phyloP scores from a whole-genome alignment of 257 asterid species.

The Primulina huaijiensis region DNA sequence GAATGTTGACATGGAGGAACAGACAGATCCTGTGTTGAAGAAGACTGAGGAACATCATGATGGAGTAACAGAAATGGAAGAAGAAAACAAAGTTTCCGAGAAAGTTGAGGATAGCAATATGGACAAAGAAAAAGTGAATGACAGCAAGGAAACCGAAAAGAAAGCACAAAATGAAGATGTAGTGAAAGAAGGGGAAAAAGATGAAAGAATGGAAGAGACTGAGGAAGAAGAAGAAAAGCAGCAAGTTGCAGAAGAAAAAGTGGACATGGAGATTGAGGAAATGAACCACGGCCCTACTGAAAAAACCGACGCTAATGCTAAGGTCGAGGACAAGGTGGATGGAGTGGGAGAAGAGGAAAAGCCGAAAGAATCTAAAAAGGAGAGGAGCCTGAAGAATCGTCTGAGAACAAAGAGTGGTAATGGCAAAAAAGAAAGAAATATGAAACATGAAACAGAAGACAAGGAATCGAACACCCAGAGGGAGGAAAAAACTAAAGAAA shows the following conservation, averaged over 20 bases:
- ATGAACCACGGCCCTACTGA: not conserved
- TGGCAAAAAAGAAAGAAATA: constrained; percentile 32
- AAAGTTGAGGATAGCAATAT: constrained; percentile 33
- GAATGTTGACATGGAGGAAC: constrained; percentile 32
- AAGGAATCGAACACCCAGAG: constrained; percentile 30
- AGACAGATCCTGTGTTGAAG: constrained; percentile 24
- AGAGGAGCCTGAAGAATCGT: constrained; percentile 49
- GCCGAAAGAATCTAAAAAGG: constrained; percentile 35
- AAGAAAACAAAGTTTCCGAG: constrained; percentile 26
- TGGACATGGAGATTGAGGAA: constrained; percentile 33
- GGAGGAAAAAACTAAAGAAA: constrained; percentile 32
- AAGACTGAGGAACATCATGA: constrained; percentile 25
- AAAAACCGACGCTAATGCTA: constrained; percentile 26
- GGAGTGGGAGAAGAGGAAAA: constrained; percentile 34
- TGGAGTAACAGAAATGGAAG: constrained; percentile 31
- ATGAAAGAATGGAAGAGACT: constrained; percentile 17
- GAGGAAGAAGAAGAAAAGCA: constrained; percentile 26
- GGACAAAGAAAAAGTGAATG: constrained; percentile 39
- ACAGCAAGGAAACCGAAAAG: constrained; percentile 25
- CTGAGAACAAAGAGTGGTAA: constrained; percentile 44
- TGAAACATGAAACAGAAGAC: constrained; percentile 43
- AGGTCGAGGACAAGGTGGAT: constrained; percentile 32
- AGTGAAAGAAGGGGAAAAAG: constrained; percentile 23
- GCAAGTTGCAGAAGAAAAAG: constrained; percentile 24
- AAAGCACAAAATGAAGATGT: constrained; percentile 25